Percentiles rank a stretch among this genome's conserved stretches.
These are phyloP conservation scores for Stemphylium vesicarium DNA, from an alignment of 2,329 filamentous ascomycete species.

Conservation along the genomic window DNA sequence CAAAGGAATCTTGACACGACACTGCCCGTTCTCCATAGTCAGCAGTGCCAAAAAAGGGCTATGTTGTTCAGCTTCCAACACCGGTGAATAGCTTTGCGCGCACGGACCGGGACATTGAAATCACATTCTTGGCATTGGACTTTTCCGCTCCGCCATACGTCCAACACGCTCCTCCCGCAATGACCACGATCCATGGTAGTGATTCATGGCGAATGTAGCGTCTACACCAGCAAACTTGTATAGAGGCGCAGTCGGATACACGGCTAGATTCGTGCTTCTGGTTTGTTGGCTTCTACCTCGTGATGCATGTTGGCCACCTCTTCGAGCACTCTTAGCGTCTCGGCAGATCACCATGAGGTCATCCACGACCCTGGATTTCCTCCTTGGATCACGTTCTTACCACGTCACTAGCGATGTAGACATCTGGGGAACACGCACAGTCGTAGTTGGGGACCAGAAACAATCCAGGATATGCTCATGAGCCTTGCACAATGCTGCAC, in stretches of 20 bases:
- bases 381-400: not conserved
- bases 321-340: conserved; percentile 5
- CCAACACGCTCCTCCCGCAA: not conserved
- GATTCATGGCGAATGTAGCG: conserved; percentile 6
- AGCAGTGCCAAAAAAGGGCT: conserved; percentile 3
- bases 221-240: not conserved
- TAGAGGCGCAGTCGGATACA: conserved; percentile 17
- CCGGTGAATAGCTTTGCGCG: too few relatives aligned
- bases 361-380: not conserved
- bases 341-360: conserved; percentile 17
- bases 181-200: not conserved
- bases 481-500: conserved; percentile 1
- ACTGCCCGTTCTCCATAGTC: not conserved
- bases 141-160: not conserved
- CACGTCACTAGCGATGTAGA: conserved; percentile 12
- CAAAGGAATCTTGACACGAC: not conserved
- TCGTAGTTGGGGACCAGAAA: not conserved
- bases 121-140: conserved; percentile 2
- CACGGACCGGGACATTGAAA: not conserved
- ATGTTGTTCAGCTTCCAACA: too few relatives aligned
- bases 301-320: conserved; percentile 14
- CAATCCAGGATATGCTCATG: not conserved
- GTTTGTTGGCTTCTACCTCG: conserved; percentile 7
- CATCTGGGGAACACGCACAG: not conserved
- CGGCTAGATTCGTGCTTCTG: conserved; percentile 5